These are phyloP conservation scores for Salix caprea DNA, from an alignment of 345 rosid genomes.

Conservation along the genomic window DNA sequence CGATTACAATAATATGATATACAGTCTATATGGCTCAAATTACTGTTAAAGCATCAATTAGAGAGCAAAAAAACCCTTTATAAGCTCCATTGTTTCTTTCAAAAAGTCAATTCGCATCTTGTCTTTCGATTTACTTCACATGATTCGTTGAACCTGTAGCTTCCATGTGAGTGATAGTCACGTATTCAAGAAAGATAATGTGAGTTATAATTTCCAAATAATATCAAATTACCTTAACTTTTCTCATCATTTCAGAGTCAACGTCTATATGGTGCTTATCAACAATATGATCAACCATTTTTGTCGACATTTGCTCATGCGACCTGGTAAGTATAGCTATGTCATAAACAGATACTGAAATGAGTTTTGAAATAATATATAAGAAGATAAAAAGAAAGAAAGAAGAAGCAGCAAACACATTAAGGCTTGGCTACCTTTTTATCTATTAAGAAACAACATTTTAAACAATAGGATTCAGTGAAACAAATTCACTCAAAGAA, in stretches of 20 bases:
- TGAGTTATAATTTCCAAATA: not conserved
- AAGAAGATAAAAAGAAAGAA: not conserved
- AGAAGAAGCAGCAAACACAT: not conserved
- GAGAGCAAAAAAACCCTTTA: no score
- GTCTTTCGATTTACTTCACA: not conserved
- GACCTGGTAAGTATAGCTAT: conserved; percentile 44
- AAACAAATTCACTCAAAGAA: not conserved
- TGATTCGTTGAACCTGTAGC: not conserved
- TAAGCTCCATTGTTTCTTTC: no score
- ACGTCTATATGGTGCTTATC: conserved; percentile 79
- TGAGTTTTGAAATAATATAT: not conserved
- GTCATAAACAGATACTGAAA: conserved; percentile 1
- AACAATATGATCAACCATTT: conserved; percentile 73
- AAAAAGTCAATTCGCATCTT: no score
- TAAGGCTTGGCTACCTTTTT: not conserved
- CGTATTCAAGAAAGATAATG: not conserved
- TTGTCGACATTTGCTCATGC: conserved; percentile 80
- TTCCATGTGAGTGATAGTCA: not conserved
- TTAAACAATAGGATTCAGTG: not conserved
- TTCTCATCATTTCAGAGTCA: conserved; percentile 70
- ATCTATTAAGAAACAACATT: not conserved
- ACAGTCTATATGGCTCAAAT: no score
- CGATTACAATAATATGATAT: no score
- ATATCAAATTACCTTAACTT: conserved; percentile 56
- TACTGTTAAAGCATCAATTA: no score